These are phyloP conservation scores for Candida koratica DNA, from an alignment of 805 yeast genomes.

Conservation along the genomic window DNA sequence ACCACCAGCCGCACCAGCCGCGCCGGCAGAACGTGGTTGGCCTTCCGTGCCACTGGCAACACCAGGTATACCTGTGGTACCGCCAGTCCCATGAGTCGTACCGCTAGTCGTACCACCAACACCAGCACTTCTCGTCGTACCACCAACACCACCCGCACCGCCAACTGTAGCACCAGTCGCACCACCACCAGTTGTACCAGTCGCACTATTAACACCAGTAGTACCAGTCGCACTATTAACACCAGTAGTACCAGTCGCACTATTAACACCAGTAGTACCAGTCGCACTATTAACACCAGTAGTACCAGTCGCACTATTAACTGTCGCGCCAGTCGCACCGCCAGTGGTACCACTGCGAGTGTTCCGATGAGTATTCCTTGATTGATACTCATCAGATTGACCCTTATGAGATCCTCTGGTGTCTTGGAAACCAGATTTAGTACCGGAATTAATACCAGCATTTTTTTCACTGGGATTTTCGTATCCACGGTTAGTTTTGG, in stretches of 20 bases:
- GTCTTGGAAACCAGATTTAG: too few relatives aligned
- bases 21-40: conserved; percentile 1
- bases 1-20: conserved; percentile 9
- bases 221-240: conserved; percentile 11
- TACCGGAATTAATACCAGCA: conserved; percentile 9
- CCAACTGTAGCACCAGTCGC: conserved; percentile 16
- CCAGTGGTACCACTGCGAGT: conserved; percentile 10
- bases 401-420: too few relatives aligned
- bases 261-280: conserved; percentile 5
- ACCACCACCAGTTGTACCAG: conserved; percentile 16
- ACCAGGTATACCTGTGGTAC: neutral
- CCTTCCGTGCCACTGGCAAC: neutral
- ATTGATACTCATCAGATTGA: too few relatives aligned
- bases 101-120: conserved; percentile 8
- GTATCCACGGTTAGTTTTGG: too few relatives aligned
- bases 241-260: neutral
- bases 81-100: neutral
- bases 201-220: conserved; percentile 11
- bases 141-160: neutral
- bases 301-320: conserved; percentile 11
- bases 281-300: conserved; percentile 13
- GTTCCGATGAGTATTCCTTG: too few relatives aligned
- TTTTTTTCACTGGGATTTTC: too few relatives aligned
- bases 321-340: conserved; percentile 13
- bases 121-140: conserved; percentile 10